Conservation (phyloP, 2,329 filamentous ascomycete genomes). For the Aspergillus caelatus region DNA sequence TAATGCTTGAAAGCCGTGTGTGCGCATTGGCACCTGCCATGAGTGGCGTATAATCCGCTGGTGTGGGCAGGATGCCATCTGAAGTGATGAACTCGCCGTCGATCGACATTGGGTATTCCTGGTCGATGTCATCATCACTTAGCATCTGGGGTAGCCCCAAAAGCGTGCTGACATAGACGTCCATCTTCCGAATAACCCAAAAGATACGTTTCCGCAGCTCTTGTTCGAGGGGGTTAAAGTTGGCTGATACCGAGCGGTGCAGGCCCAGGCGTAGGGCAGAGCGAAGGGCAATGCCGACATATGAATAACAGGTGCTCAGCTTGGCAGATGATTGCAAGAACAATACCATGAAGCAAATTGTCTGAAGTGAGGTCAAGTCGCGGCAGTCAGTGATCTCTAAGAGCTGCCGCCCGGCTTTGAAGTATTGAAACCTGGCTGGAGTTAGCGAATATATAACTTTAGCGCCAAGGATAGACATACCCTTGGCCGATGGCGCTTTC, state of each 20-base stretch:
- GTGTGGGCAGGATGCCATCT: constrained; percentile 56
- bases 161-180: constrained; percentile 54
- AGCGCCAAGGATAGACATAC: constrained; percentile 39
- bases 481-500: constrained; percentile 58
- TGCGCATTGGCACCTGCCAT: constrained; percentile 65
- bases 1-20: constrained; percentile 58
- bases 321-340: constrained; percentile 81
- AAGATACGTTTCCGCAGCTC: constrained; percentile 71
- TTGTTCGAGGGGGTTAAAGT: constrained; percentile 71
- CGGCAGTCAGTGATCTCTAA: constrained; percentile 67
- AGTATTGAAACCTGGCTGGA: constrained; percentile 68
- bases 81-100: constrained; percentile 52
- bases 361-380: constrained; percentile 73
- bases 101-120: constrained; percentile 49
- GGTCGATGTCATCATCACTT: constrained; percentile 54
- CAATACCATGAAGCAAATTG: constrained; percentile 76
- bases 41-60: constrained; percentile 57
- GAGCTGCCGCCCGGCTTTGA: constrained; percentile 67
- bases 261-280: constrained; percentile 77
- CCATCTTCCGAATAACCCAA: constrained; percentile 55
- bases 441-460: neutral
- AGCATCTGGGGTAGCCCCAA: constrained; percentile 53
- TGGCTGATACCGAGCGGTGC: constrained; percentile 70
- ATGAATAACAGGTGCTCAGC: constrained; percentile 77
- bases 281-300: constrained; percentile 75